Base-by-base conservation (phyloP, 164 flowering plant genomes). In the Umbellularia californica region DNA sequence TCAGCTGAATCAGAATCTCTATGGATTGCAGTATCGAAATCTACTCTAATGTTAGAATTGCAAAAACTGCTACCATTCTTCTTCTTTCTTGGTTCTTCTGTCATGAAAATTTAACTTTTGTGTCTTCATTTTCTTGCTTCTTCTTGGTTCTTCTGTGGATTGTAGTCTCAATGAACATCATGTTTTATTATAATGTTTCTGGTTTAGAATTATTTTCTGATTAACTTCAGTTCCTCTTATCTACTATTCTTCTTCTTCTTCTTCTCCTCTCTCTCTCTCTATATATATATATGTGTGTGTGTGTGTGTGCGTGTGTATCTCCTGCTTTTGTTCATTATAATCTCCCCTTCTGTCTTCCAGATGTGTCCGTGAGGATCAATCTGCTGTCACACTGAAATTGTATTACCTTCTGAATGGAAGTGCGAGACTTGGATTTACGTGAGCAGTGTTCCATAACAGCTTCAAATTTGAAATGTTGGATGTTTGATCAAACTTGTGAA, bases 391-490 rank as follows among this genome's bases (percentile, higher is more conserved):
- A 14, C 82, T 88, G 22, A 89, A 81, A 75, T 67, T 95, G 74
- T 92, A 93, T 84, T 93, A 93, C 80, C 90, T 95, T 70, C 88
- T 84, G 72, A 93, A 84, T 84, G 99, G 98, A 77, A 93, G 98
- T 86, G 95, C 97, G 65, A 88, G 99, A 72, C 83, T 95, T 83
- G 99, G 99, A 69, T 88, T 95, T 77, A 87, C 96, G 98, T 95
- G 82, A 89, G 92, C 13, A 58, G 14, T 70, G 50, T 13, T 50
- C 50, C 63, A 30, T 22, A 20, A 4, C 35, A 52, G 22, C 51
- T 72, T 60, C 19, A 12, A 17, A 75, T n/a, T 47, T 6, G 33
- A 24, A 51, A 23, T 65, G 2, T 65, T 27, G 25, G 68, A 7
- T 33, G 10, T 10, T 35, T 69, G 14, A 20, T 69, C 25, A 69